These are phyloP conservation scores for Nematocida displodere DNA, from an alignment of 371 early-diverging fungal species.

Conservation along the genomic window DNA sequence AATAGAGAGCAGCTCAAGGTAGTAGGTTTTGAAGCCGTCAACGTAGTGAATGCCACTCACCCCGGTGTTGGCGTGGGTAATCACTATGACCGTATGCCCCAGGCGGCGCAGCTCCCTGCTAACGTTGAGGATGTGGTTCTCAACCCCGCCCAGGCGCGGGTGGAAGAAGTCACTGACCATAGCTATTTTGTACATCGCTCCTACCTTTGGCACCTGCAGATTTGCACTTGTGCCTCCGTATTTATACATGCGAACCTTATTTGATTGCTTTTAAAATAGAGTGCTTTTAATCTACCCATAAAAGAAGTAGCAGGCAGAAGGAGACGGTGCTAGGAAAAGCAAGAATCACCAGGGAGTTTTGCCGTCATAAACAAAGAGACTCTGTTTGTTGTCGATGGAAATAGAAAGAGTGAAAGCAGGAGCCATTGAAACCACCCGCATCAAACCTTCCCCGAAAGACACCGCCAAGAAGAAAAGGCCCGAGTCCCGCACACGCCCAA, in stretches of 20 bases:
- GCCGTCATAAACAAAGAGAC: neutral
- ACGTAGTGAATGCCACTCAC: constrained; percentile 66
- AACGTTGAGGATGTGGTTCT: constrained; percentile 84
- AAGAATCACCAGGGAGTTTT: too few species aligned
- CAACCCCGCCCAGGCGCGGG: constrained; percentile 93
- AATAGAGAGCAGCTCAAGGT: constrained; percentile 78
- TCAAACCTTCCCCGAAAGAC: constrained; percentile 57
- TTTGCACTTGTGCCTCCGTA: neutral
- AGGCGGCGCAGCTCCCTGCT: constrained; percentile 77
- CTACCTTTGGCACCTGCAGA: neutral
- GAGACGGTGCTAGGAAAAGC: too few species aligned
- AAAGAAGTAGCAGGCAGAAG: neutral
- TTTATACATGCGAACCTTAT: neutral
- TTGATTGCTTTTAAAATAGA: neutral
- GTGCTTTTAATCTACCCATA: neutral
- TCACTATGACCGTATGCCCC: constrained; percentile 76
- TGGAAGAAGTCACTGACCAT: constrained; percentile 81
- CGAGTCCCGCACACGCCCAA: neutral
- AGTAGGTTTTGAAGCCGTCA: constrained; percentile 78
- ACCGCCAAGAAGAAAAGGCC: constrained; percentile 69
- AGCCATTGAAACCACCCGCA: neutral
- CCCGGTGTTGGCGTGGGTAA: constrained; percentile 63
- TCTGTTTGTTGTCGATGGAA: neutral
- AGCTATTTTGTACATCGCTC: constrained; percentile 54
- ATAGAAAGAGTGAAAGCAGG: neutral